Conservation (phyloP, 192 early-diverging fungal species). For the Umbelopsis ramanniana region DNA sequence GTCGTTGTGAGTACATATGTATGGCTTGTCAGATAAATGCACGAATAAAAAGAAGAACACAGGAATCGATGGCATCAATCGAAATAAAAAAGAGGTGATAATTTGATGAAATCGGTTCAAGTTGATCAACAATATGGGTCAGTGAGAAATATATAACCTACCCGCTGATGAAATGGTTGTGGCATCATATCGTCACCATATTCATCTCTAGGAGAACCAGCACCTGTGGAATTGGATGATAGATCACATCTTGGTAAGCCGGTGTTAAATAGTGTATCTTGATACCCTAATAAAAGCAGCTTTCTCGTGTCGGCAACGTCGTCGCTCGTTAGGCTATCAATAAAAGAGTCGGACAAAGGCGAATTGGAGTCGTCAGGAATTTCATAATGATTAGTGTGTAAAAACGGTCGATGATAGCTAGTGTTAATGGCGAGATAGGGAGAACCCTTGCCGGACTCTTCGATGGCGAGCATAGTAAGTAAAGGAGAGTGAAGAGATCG, state of each 20-base stretch:
- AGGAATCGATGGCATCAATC: not conserved
- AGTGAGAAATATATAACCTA: not conserved
- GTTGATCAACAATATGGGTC: not conserved
- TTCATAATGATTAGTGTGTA: not conserved
- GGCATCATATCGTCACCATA: conserved; percentile 20
- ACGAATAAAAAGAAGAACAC: not conserved
- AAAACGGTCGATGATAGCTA: conserved; percentile 14
- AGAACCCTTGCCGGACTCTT: conserved; percentile 14
- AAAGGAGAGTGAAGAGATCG: conserved; percentile 16
- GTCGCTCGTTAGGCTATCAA: conserved; percentile 18
- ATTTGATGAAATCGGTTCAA: not conserved
- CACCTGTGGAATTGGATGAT: conserved; percentile 16
- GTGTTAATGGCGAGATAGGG: conserved; percentile 14
- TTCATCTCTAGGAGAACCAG: conserved; percentile 17
- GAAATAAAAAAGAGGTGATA: not conserved
- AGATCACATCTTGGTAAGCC: conserved; percentile 10
- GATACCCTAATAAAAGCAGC: conserved; percentile 1
- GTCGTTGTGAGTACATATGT: not conserved
- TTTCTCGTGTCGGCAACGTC: conserved; percentile 10
- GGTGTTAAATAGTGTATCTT: not conserved
- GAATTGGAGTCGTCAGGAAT: conserved; percentile 13
- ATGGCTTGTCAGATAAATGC: not conserved
- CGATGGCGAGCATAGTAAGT: conserved; percentile 17
- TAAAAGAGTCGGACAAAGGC: conserved; percentile 17
- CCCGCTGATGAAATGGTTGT: conserved; percentile 18